Evolutionary conservation across 768 basidiomycete species (phyloP).

Genomic region (Suillus sp.): DNA sequence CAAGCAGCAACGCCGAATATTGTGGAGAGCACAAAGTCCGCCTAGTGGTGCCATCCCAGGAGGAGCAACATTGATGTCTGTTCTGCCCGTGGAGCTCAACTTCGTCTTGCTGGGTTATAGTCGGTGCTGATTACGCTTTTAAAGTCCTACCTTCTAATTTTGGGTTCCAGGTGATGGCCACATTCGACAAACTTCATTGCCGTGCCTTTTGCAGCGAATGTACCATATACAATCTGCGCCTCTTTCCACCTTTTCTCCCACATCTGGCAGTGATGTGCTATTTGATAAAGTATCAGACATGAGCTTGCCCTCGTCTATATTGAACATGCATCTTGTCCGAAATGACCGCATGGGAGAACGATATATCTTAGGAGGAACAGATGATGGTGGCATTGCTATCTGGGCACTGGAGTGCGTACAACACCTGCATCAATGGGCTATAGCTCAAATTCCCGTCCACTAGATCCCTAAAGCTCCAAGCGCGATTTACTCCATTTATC

Average conservation of each 20-base stretch:
- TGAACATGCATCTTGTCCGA: constrained; percentile 53
- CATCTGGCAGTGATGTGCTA: constrained; percentile 15
- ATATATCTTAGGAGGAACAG: constrained; percentile 71
- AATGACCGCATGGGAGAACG: constrained; percentile 62
- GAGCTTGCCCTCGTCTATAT: constrained; percentile 47
- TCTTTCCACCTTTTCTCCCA: constrained; percentile 5
- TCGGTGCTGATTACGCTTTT: constrained; percentile 33
- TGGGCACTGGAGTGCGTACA: constrained; percentile 66
- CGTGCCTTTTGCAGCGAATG: constrained; percentile 28
- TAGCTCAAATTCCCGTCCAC: constrained; percentile 3
- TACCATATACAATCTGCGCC: not conserved
- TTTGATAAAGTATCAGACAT: constrained; percentile 45
- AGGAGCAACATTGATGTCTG: constrained; percentile 34
- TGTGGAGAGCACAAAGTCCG: constrained; percentile 6
- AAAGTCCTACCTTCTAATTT: not conserved
- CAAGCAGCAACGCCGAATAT: constrained; percentile 1
- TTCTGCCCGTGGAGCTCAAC: constrained; percentile 60
- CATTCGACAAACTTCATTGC: constrained; percentile 47
- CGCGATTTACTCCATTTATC: constrained; percentile 74
- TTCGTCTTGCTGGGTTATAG: constrained; percentile 65
- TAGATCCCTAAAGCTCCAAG: constrained; percentile 67
- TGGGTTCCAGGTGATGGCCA: constrained; percentile 50
- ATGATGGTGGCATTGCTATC: constrained; percentile 76
- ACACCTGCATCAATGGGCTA: not conserved
- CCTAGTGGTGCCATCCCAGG: constrained; percentile 11